Base-by-base conservation (phyloP, 1,284 basidiomycete species). In the Heliocybe sulcata region DNA sequence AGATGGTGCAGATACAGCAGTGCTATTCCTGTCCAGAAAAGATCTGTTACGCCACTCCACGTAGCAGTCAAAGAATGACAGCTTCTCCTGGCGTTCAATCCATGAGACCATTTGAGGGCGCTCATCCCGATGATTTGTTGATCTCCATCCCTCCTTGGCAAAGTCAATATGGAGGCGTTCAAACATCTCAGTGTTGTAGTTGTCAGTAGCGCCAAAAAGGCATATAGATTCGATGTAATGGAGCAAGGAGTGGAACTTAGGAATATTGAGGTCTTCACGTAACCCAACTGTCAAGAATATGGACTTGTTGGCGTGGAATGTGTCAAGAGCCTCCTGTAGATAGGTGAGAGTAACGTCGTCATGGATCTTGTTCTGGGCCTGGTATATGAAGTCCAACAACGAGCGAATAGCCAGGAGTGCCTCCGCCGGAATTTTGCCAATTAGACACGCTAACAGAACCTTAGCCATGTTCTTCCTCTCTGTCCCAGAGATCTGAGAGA, bases 141-240 rank as follows among this genome's bases (percentile, higher is more conserved):
- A 60, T 4, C 57, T 38, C 51, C 67, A 31, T 4, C 53, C 62
- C 0, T 51, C 2, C 51, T 67, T 66, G 3, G 65, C 62, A 31
- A 57, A 63, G 57, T 67, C 61, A 51, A 67, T 66, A 55, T 67
- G 65, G 2, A 66, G 57, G 2, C 64, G 58, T 52, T 67, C 66
- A 0, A 65, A 45, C 2, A 27, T 22, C 49, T 66, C 64, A 0
- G 64, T 67, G 45, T 58, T 67, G 59, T 59, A 66, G 0, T 60
- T 60, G 54, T 63, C 63, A 0, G 59, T 55, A 1, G 59, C 59
- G 11, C 66, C 66, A 0, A 63, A 55, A 1, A 51, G 35, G 1
- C 55, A 52, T 35, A 68, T 68, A 0, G 57, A 58, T 0, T 20
- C 25, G 2, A 53, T 26, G 31, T 67, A 67, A 53, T 65, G 65